These are phyloP conservation scores for Fennellomyces sp. DNA, from an alignment of 371 early-diverging fungal genomes.

Conservation along the genomic window DNA sequence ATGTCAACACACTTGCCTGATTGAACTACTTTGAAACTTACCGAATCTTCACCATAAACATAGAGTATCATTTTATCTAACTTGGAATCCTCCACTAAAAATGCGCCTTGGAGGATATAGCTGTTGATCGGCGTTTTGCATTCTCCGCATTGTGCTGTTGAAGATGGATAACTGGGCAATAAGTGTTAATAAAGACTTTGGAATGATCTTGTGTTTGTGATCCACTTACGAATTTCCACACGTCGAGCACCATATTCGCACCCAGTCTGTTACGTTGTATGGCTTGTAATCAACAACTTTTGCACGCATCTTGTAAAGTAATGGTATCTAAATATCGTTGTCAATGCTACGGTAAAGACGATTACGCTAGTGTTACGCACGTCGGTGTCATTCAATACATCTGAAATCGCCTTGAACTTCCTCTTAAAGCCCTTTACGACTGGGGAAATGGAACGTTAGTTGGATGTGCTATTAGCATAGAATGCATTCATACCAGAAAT, in stretches of 20 bases:
- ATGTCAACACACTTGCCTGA: neutral
- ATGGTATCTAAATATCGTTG: too few species aligned
- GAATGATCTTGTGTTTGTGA: too few species aligned
- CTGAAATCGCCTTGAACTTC: too few species aligned
- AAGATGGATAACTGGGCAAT: neutral
- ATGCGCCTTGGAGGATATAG: constrained; percentile 11
- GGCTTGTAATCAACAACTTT: constrained; percentile 17
- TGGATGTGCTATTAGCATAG: too few species aligned
- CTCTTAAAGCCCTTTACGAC: too few species aligned
- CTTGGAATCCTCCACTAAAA: constrained; percentile 13
- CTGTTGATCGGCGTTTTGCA: constrained; percentile 3
- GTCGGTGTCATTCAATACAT: too few species aligned
- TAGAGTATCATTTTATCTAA: constrained; percentile 2
- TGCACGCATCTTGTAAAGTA: constrained; percentile 13
- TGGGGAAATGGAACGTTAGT: too few species aligned
- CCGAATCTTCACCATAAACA: constrained; percentile 17
- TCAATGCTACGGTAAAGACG: too few species aligned
- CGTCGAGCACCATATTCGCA: constrained; percentile 10
- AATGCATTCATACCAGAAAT: too few species aligned
- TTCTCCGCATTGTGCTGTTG: neutral
- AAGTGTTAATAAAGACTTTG: neutral
- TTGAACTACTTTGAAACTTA: constrained; percentile 5
- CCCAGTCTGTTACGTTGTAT: constrained; percentile 11
- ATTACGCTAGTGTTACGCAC: too few species aligned
- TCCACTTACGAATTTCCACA: constrained; percentile 17